Base-by-base conservation (phyloP, 192 early-diverging fungal species). In the Kappamyces sp. region DNA sequence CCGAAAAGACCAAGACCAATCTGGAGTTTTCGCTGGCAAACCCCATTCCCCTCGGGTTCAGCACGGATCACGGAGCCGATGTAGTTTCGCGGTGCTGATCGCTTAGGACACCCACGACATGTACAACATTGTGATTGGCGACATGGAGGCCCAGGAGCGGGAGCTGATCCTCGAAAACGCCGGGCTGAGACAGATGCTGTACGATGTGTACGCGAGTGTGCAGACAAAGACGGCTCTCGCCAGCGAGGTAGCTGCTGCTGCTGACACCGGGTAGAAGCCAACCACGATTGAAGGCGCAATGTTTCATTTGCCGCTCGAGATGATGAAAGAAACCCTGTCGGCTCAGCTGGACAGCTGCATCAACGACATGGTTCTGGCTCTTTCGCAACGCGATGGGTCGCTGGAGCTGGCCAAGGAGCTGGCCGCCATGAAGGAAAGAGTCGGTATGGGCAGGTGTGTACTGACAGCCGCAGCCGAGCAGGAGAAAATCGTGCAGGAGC, bases 121-220 rank as follows among this genome's bases (percentile, higher is more conserved):
- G 38, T 57, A 57, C 23, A 35, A 57, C 33, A 57, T 57, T 42
- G 55, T 57, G 7, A 57, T 57, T 57, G 38, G 4, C 36, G 47
- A 57, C 34, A 44, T 44, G 12, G 55, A 57, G 33, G 36, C 42
- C 23, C 55, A 40, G 31, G 55, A 57, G 33, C 42, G 47, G 38
- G 36, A 40, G 36, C 32, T 57, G 5, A 40, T 57, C 32, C 36
- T 44, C n/a, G 55, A 57, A 57, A 57, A 57, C 47, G 41, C 55
- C 32, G 13, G 31, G 8, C 33, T 57, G 47, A 40, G 55, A 41
- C 55, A 57, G n/a, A 40, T 57, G 31, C 5, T 57, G 3, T 57
- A 35, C 47, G 55, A 57, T 57, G 41, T 8, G 7, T 57, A n/a
- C 23, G 44, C 23, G 12, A n/a, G 12, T 46, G 12, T 46, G 44